A percentile compares a stretch with the other conserved stretches of the same genome.
Conservation (phyloP, 2,329 filamentous ascomycete genomes). For the Paecilomyces variotii region DNA sequence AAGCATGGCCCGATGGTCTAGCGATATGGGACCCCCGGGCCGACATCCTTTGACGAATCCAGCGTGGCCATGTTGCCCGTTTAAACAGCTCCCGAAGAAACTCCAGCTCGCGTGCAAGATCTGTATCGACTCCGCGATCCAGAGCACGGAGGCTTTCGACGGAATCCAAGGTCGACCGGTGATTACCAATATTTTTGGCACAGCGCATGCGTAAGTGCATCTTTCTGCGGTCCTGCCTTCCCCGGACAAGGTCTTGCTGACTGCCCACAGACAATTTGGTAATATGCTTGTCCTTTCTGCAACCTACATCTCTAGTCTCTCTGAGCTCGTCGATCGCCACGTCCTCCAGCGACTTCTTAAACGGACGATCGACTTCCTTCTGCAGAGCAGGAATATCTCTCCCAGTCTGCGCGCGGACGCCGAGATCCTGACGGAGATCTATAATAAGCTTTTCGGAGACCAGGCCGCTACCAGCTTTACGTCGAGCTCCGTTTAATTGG, state of each 20-base stretch:
- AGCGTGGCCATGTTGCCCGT: slow-evolving; percentile 16
- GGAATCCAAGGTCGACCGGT: slow-evolving; percentile 58
- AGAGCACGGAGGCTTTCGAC: slow-evolving; percentile 79
- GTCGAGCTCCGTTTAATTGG: not conserved
- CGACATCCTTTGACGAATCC: not conserved
- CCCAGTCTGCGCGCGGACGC: slow-evolving; percentile 68
- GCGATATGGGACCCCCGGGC: slow-evolving; percentile 27
- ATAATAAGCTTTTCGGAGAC: slow-evolving; percentile 36
- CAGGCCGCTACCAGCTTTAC: slow-evolving; percentile 3
- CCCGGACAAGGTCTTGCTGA: slow-evolving; percentile 15
- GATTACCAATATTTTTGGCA: slow-evolving; percentile 94
- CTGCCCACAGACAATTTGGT: slow-evolving; percentile 72
- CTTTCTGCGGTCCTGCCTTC: not conserved
- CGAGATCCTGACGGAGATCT: slow-evolving; percentile 57
- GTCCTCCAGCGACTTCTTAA: slow-evolving; percentile 55
- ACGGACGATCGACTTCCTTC: slow-evolving; percentile 70
- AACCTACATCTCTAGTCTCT: slow-evolving; percentile 62
- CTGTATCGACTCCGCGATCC: slow-evolving; percentile 67
- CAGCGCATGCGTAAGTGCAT: slow-evolving; percentile 85
- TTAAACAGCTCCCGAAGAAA: slow-evolving; percentile 35
- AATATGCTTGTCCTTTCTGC: slow-evolving; percentile 88
- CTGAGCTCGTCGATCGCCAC: slow-evolving; percentile 48
- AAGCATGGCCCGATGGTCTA: slow-evolving; percentile 23
- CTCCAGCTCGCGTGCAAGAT: slow-evolving; percentile 49
- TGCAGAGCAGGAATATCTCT: slow-evolving; percentile 60